These are phyloP conservation scores for Elsinoe fawcettii DNA, from an alignment of 2,329 filamentous ascomycete species.

Conservation along the genomic window DNA sequence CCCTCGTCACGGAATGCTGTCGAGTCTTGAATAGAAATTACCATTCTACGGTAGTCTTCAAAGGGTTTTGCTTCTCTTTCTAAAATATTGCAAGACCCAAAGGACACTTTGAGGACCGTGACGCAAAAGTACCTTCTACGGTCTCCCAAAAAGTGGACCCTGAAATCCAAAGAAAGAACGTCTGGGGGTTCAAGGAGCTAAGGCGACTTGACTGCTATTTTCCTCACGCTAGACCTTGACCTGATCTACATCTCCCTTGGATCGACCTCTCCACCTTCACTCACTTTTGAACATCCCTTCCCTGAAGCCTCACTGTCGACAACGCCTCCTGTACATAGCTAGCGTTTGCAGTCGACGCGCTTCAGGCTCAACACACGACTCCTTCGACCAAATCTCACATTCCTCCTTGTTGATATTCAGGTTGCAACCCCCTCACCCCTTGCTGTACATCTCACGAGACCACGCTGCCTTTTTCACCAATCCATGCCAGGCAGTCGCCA, in stretches of 20 bases:
- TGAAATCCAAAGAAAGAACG: constrained; percentile 1
- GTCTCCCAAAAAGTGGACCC: constrained; percentile 4
- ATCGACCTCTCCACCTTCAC: background rate
- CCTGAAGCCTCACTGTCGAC: background rate
- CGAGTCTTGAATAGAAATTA: background rate
- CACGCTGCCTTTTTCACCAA: background rate
- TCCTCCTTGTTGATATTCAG: constrained; percentile 6
- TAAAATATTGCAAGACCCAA: background rate
- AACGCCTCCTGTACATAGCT: constrained; percentile 10
- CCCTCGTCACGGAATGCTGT: background rate
- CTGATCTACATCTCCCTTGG: background rate
- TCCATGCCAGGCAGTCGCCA: background rate
- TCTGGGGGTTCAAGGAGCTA: constrained; percentile 1
- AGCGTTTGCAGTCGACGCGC: background rate
- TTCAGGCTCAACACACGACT: background rate
- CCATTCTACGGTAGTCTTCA: background rate
- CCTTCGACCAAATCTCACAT: constrained; percentile 5
- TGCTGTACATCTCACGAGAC: constrained; percentile 11
- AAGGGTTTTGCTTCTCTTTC: background rate
- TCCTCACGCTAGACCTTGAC: background rate
- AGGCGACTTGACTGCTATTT: background rate
- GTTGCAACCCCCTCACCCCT: background rate
- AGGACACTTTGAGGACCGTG: background rate
- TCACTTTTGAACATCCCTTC: background rate
- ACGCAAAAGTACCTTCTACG: background rate